A percentile compares a stretch with the other conserved stretches of the same genome.
Evolutionary conservation across 1,284 basidiomycete genomes (phyloP).

Genomic region (Fomitiporia mediterranea): DNA sequence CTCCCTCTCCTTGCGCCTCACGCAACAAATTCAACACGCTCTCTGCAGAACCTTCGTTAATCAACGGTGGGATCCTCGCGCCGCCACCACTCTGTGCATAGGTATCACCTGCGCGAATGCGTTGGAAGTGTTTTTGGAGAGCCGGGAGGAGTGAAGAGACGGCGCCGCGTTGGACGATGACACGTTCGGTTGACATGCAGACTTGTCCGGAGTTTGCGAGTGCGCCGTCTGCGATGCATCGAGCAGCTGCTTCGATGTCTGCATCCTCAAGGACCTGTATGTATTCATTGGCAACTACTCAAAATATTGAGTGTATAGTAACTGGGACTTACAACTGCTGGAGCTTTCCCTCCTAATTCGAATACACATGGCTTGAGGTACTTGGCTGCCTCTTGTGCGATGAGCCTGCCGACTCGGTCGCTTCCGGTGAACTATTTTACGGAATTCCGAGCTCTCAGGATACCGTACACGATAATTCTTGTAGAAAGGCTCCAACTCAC

Average conservation of each 20-base stretch:
- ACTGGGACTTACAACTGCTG: conserved; percentile 50
- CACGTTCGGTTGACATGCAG: conserved; percentile 68
- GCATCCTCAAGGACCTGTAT: conserved; percentile 56
- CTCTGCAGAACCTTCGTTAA: conserved; percentile 46
- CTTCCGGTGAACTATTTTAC: conserved; percentile 62
- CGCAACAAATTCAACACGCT: conserved; percentile 44
- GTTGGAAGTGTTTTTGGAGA: conserved; percentile 31
- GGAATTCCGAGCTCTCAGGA: neutral
- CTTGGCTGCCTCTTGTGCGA: conserved; percentile 69
- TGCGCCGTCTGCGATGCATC: conserved; percentile 51
- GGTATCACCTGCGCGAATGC: conserved; percentile 37
- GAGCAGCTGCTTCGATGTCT: conserved; percentile 53
- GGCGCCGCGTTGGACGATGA: conserved; percentile 49
- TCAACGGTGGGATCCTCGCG: conserved; percentile 39
- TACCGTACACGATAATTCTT: conserved; percentile 15
- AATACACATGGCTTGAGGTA: conserved; percentile 69
- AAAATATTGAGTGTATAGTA: neutral
- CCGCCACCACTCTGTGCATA: conserved; percentile 17
- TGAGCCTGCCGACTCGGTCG: conserved; percentile 62
- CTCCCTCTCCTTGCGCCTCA: conserved; percentile 50
- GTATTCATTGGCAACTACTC: too few relatives aligned
- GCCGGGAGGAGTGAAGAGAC: conserved; percentile 35
- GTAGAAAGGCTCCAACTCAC: too few relatives aligned
- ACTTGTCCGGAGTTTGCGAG: conserved; percentile 63
- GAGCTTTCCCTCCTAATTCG: conserved; percentile 74